Evolutionary conservation across 345 rosid genomes (phyloP).

Genomic region (Camelina neglecta): DNA sequence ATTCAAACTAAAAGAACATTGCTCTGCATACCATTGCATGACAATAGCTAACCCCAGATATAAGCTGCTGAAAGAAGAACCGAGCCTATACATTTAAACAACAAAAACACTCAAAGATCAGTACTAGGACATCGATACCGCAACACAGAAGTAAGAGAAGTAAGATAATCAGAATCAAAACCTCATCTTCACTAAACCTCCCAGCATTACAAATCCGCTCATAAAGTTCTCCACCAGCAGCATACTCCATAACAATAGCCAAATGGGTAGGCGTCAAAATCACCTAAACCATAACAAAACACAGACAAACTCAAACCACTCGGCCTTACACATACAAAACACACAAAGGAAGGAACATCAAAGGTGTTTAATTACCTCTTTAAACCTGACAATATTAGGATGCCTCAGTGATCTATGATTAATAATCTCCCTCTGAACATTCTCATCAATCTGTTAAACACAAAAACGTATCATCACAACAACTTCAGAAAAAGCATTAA

Average conservation of each 20-base stretch:
- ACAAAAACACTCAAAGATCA: slow-evolving; percentile 14
- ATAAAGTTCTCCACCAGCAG: slow-evolving; percentile 93
- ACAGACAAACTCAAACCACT: neutral
- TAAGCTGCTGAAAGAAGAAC: slow-evolving; percentile 97
- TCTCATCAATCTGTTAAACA: slow-evolving; percentile 64
- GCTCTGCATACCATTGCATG: slow-evolving; percentile 79
- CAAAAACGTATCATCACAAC: slow-evolving; percentile 1
- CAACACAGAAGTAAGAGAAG: neutral
- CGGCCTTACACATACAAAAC: neutral
- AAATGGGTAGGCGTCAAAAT: slow-evolving; percentile 92
- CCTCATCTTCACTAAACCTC: slow-evolving; percentile 95
- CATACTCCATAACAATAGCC: slow-evolving; percentile 97
- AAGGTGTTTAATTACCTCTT: slow-evolving; percentile 51
- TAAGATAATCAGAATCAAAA: slow-evolving; percentile 21
- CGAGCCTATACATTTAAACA: slow-evolving; percentile 60
- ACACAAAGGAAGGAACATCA: neutral
- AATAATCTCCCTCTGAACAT: slow-evolving; percentile 74
- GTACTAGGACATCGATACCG: neutral
- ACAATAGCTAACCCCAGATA: slow-evolving; percentile 93
- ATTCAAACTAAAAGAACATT: neutral
- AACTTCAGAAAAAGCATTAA: neutral
- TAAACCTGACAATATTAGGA: slow-evolving; percentile 72
- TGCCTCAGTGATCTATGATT: slow-evolving; percentile 76
- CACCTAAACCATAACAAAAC: slow-evolving; percentile 50
- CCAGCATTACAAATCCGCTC: slow-evolving; percentile 89